These are phyloP conservation scores for Leucocoprinus sp. DNA, from an alignment of 768 basidiomycete genomes.

Conservation along the genomic window DNA sequence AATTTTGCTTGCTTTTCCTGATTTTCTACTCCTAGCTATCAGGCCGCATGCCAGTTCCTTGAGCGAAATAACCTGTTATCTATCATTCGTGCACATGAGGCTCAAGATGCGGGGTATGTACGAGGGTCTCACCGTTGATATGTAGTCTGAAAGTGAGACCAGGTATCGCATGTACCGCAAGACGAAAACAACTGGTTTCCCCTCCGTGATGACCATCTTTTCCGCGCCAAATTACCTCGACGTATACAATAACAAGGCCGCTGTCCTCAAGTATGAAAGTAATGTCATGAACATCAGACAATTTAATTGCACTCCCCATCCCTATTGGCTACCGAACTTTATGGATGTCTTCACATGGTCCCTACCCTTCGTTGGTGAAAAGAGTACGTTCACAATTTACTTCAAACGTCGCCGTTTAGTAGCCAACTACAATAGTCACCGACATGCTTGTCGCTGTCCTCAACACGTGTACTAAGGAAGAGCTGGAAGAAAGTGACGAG, in stretches of 20 bases:
- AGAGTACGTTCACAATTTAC: slow-evolving; percentile 51
- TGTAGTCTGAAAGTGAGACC: background rate
- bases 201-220: slow-evolving; percentile 99
- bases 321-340: slow-evolving; percentile 98
- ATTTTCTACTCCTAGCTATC: slow-evolving; percentile 51
- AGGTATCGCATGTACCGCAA: slow-evolving; percentile 99
- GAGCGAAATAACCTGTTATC: slow-evolving; percentile 95
- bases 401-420: background rate
- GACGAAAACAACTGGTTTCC: slow-evolving; percentile 96
- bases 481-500: slow-evolving; percentile 82
- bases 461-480: slow-evolving; percentile 93
- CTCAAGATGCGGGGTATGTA: slow-evolving; percentile 92
- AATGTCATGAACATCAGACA: slow-evolving; percentile 99
- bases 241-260: slow-evolving; percentile 98
- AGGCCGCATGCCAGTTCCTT: slow-evolving; percentile 94
- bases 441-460: slow-evolving; percentile 98
- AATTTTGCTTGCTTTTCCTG: slow-evolving; percentile 4
- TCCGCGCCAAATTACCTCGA: slow-evolving; percentile 98
- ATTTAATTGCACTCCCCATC: slow-evolving; percentile 94
- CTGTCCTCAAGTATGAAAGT: slow-evolving; percentile 97
- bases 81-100: slow-evolving; percentile 97
- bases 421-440: slow-evolving; percentile 54
- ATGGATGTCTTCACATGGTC: slow-evolving; percentile 99
- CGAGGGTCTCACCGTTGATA: no score
- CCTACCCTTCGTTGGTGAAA: slow-evolving; percentile 95